These are phyloP conservation scores for Penicillium thymicola DNA, from an alignment of 2,329 filamentous ascomycete genomes.

Conservation along the genomic window DNA sequence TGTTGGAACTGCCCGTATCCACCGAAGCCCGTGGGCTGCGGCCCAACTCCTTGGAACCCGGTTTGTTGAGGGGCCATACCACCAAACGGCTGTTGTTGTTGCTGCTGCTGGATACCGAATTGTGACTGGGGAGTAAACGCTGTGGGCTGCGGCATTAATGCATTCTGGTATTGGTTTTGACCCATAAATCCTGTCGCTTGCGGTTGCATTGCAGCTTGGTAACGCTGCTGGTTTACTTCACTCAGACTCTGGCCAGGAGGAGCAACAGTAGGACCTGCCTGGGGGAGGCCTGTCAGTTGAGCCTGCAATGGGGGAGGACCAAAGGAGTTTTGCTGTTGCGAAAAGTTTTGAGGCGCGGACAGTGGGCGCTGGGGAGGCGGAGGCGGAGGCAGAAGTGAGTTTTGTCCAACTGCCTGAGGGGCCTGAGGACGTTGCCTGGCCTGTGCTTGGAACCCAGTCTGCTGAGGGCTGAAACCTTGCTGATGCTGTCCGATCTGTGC, in stretches of 20 bases:
- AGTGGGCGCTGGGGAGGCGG: conserved; percentile 78
- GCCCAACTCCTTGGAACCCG: conserved; percentile 44
- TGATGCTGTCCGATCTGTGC: conserved; percentile 26
- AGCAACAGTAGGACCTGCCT: conserved; percentile 57
- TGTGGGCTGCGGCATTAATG: conserved; percentile 47
- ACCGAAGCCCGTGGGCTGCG: conserved; percentile 55
- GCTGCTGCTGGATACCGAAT: conserved; percentile 49
- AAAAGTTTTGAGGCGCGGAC: conserved; percentile 78
- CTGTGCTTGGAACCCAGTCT: conserved; percentile 38
- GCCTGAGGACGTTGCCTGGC: conserved; percentile 67
- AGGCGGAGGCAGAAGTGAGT: conserved; percentile 70
- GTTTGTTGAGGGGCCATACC: conserved; percentile 37
- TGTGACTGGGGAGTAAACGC: conserved; percentile 46
- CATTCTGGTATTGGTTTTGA: conserved; percentile 39
- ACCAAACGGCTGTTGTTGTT: conserved; percentile 37
- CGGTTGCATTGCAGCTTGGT: conserved; percentile 58
- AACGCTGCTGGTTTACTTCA: conserved; percentile 65
- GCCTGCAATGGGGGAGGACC: conserved; percentile 72
- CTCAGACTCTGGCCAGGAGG: conserved; percentile 72
- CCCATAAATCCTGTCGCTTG: conserved; percentile 63
- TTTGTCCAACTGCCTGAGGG: conserved; percentile 60
- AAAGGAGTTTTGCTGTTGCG: conserved; percentile 69
- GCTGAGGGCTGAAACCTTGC: conserved; percentile 35
- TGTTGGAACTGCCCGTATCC: conserved; percentile 49
- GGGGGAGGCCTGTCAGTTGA: conserved; percentile 73